Base-by-base conservation (phyloP, 163 green algal species). In the Coccomyxa subellipsoidea region DNA sequence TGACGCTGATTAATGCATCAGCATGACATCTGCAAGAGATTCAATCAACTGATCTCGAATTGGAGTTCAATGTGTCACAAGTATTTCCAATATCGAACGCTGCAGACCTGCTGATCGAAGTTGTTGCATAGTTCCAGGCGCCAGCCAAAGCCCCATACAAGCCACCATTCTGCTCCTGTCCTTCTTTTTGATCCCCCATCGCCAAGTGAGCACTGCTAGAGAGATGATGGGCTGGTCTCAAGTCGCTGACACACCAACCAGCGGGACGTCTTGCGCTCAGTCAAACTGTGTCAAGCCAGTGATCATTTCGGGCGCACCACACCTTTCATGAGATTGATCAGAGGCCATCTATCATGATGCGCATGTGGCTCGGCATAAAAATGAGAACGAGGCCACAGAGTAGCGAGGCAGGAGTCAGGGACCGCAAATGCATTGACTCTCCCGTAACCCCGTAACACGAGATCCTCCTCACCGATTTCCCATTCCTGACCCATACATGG, bases 51-150 rank as follows among this genome's bases (percentile, higher is more conserved):
- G n/a, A n/a, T n/a, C n/a, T n/a, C n/a, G n/a, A n/a, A n/a, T n/a
- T n/a, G n/a, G n/a, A n/a, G n/a, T n/a, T n/a, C n/a, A n/a, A n/a
- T n/a, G n/a, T n/a, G n/a, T n/a, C n/a, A n/a, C n/a, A n/a, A n/a
- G n/a, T n/a, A n/a, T n/a, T n/a, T n/a, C n/a, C n/a, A 73, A 34
- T 37, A 34, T 35, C 32, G 29, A 34, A 23, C 29, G 66, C n/a
- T 35, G 4, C 78, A 38, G 40, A 83, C 83, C 83, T 86, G 83
- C 82, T 86, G 38, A 84, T 82, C 29, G 79, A 79, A 34, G 39
- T 79, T 25, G 83, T 39, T 72, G 83, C 79, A 69, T 86, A 86
- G n/a, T 82, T 80, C 54, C 79, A 77, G 3, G 73, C 79, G 31
- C 79, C 71, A 6, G 47, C 77, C 15, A 79, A 31, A 12, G 75